A percentile compares a stretch with the other conserved stretches of the same genome.
Evolutionary conservation across 148 eudicot species (phyloP).

Genomic region (Vaccinium corymbosum): DNA sequence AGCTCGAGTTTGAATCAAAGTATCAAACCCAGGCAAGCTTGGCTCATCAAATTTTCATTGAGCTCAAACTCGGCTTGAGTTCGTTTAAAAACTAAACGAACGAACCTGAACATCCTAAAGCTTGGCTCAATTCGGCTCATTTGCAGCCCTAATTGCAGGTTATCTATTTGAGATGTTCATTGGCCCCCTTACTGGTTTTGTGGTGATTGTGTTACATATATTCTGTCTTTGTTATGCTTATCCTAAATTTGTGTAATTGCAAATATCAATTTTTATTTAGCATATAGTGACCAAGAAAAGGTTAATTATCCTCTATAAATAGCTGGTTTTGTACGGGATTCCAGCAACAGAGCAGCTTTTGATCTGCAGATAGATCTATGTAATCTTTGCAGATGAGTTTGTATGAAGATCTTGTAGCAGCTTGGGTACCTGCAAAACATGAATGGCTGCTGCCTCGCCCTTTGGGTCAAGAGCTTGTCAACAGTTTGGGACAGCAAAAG

Average conservation of each 20-base stretch:
- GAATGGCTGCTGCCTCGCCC: conserved; percentile 83
- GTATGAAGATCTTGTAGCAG: conserved; percentile 98
- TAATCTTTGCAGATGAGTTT: conserved; percentile 76
- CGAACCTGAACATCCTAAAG: too few relatives aligned
- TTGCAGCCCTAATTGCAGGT: neutral
- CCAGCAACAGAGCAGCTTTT: neutral
- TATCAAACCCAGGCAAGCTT: too few relatives aligned
- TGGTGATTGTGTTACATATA: neutral
- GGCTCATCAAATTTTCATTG: too few relatives aligned
- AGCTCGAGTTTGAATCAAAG: too few relatives aligned
- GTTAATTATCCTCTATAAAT: neutral
- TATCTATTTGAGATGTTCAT: neutral
- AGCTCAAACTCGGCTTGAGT: too few relatives aligned
- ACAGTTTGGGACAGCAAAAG: conserved; percentile 62
- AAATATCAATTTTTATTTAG: neutral
- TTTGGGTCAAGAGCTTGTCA: conserved; percentile 73
- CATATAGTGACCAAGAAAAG: neutral
- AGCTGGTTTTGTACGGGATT: neutral
- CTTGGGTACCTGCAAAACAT: conserved; percentile 96
- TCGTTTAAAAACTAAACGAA: too few relatives aligned
- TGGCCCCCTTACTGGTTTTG: neutral
- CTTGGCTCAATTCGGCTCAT: too few relatives aligned
- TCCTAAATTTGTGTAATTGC: neutral
- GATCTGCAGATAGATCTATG: conserved; percentile 5
- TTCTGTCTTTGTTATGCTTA: neutral